These are phyloP conservation scores for Rhexocercosporidium sp. DNA, from an alignment of 2,329 filamentous ascomycete species.

Conservation along the genomic window DNA sequence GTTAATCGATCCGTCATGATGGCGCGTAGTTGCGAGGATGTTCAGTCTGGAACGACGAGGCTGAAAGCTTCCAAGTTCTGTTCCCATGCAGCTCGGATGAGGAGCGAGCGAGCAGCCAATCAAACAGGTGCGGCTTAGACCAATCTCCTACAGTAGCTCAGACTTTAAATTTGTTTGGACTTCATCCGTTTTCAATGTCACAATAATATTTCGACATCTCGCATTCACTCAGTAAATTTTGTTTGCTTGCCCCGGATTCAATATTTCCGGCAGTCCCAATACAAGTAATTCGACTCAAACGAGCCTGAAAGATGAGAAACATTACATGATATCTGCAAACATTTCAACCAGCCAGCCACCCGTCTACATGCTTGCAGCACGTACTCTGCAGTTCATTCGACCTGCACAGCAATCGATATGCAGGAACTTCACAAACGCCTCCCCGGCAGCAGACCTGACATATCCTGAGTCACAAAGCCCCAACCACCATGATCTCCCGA, in stretches of 20 bases:
- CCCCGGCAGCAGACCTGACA: conserved; percentile 37
- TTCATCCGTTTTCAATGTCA: not conserved
- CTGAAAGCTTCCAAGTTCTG: conserved; percentile 13
- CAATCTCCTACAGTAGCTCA: conserved; percentile 6
- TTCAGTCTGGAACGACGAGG: conserved; percentile 27
- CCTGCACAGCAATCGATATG: conserved; percentile 28
- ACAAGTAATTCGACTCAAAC: not conserved
- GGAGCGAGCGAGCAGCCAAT: conserved; percentile 5
- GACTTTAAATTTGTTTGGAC: not conserved
- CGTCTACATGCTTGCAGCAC: conserved; percentile 32
- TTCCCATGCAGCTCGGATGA: conserved; percentile 3
- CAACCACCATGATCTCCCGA: conserved; percentile 65
- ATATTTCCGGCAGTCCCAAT: not conserved
- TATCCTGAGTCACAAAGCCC: conserved; percentile 53
- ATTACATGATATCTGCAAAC: conserved; percentile 16
- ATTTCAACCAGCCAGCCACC: not conserved
- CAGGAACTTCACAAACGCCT: conserved; percentile 35
- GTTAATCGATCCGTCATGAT: conserved; percentile 77
- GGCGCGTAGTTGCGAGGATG: conserved; percentile 11
- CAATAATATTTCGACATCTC: not conserved
- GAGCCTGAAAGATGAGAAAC: not conserved
- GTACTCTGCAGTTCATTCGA: conserved; percentile 30
- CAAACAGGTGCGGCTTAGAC: not conserved
- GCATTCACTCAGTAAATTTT: not conserved
- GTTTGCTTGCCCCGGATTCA: not conserved